These are phyloP conservation scores for Leccinum fuscescens DNA, from an alignment of 1,284 basidiomycete genomes.

Conservation along the genomic window DNA sequence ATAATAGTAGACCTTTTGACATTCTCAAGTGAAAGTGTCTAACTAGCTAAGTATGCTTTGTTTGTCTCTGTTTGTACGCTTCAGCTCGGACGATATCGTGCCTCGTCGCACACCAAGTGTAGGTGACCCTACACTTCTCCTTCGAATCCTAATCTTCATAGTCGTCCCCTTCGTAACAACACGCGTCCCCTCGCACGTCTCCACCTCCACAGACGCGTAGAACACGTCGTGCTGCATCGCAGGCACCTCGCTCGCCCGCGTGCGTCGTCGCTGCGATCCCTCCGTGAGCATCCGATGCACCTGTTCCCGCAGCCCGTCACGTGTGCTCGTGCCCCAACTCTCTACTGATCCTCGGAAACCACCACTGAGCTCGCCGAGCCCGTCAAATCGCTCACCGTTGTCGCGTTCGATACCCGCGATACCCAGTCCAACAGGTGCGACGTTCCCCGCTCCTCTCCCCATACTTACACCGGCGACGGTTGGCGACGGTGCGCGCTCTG, in stretches of 20 bases:
- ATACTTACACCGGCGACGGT: neutral
- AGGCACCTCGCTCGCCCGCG: slow-evolving; percentile 19
- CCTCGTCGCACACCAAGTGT: slow-evolving; percentile 16
- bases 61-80: slow-evolving; percentile 26
- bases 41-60: neutral
- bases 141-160: slow-evolving; percentile 11
- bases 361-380: slow-evolving; percentile 28
- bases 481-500: neutral
- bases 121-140: slow-evolving; percentile 21
- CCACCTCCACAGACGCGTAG: slow-evolving; percentile 21
- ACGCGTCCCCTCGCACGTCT: neutral
- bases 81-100: slow-evolving; percentile 33
- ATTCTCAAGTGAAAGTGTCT: too few species aligned
- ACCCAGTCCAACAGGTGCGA: slow-evolving; percentile 24
- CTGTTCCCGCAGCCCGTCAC: slow-evolving; percentile 13
- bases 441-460: neutral
- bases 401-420: slow-evolving; percentile 24
- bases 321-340: neutral
- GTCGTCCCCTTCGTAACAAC: neutral
- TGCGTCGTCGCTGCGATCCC: slow-evolving; percentile 18
- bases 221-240: slow-evolving; percentile 30
- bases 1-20: too few species aligned
- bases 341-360: slow-evolving; percentile 18
- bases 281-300: slow-evolving; percentile 21
- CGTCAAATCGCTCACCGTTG: slow-evolving; percentile 27